Conservation (phyloP, 2,329 filamentous ascomycete species). For the Xylaria sp. region DNA sequence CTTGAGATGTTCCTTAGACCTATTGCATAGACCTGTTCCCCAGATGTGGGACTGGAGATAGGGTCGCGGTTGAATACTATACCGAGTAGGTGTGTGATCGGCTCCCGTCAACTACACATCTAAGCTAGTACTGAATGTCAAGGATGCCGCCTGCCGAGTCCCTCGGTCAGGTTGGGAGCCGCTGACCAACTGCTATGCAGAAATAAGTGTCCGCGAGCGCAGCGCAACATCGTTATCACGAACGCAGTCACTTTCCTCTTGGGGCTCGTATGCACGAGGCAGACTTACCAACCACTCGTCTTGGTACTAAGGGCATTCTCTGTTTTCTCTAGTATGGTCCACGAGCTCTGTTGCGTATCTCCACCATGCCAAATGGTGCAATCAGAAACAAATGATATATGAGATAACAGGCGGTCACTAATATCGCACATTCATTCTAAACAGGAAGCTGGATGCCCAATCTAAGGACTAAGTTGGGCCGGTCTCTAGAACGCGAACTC, state of each 20-base stretch:
- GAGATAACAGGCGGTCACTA: constrained; percentile 40
- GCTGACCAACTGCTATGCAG: constrained; percentile 31
- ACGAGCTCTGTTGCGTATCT: constrained; percentile 30
- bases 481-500: background rate
- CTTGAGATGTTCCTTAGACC: background rate
- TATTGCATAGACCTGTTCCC: background rate
- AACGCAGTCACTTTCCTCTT: constrained; percentile 46
- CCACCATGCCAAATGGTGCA: constrained; percentile 24
- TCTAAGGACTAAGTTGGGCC: background rate
- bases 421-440: constrained; percentile 44
- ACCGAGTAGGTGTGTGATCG: background rate
- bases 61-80: constrained; percentile 22
- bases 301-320: constrained; percentile 9
- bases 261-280: constrained; percentile 39
- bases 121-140: background rate
- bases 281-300: constrained; percentile 33
- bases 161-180: constrained; percentile 33
- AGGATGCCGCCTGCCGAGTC: constrained; percentile 27
- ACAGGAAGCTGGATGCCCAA: constrained; percentile 46
- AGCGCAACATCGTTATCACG: constrained; percentile 40
- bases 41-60: constrained; percentile 31
- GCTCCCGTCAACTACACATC: constrained; percentile 14
- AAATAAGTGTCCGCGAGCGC: constrained; percentile 12
- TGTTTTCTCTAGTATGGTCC: constrained; percentile 27
- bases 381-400: constrained; percentile 15